These are phyloP conservation scores for Xylaria castorea DNA, from an alignment of 495 filamentous ascomycete species.

Conservation along the genomic window DNA sequence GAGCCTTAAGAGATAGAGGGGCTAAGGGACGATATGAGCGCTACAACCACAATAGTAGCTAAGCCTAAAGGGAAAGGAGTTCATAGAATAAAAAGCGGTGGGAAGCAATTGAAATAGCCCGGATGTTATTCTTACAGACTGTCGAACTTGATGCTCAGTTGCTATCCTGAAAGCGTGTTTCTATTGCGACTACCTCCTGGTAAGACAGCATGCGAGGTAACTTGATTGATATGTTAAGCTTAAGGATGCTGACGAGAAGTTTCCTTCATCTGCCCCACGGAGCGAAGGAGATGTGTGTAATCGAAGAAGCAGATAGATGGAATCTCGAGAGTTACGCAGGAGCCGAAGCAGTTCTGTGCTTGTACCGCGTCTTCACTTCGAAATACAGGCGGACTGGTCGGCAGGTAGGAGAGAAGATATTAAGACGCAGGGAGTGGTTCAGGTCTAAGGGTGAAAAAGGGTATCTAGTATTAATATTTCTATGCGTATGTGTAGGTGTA, in stretches of 20 bases:
- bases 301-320: too few species aligned
- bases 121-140: background rate
- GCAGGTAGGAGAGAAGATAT: background rate
- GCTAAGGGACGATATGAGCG: too few species aligned
- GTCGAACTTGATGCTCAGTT: background rate
- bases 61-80: too few species aligned
- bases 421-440: background rate
- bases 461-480: conserved; percentile 11
- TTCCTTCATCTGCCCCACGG: background rate
- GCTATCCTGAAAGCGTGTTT: background rate
- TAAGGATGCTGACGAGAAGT: background rate
- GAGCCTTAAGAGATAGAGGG: too few species aligned
- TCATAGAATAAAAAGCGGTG: too few species aligned
- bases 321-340: background rate
- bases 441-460: background rate
- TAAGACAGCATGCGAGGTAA: background rate
- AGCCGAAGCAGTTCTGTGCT: background rate
- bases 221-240: background rate
- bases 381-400: background rate
- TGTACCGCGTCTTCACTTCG: background rate
- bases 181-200: background rate
- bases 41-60: too few species aligned
- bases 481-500: background rate
- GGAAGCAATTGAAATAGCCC: too few species aligned
- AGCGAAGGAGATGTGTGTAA: background rate